phyloP scores from a whole-genome alignment of 2,329 filamentous ascomycete species.

The Ophiocordyceps robertsii region DNA sequence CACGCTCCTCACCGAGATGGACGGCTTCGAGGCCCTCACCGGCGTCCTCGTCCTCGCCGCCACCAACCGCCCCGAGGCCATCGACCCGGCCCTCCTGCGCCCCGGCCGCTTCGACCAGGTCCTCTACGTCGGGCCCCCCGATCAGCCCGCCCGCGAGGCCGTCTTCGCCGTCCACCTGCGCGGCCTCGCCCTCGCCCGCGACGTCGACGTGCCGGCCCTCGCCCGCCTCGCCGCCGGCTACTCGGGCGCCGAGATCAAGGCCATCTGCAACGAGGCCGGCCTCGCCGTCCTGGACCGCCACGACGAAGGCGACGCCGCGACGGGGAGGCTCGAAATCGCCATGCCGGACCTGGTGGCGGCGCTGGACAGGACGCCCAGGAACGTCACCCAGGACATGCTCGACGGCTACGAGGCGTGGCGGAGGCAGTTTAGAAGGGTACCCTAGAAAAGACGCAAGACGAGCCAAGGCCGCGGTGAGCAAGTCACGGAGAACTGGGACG shows the following conservation, averaged over 20 bases:
- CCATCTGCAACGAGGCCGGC: constrained; percentile 33
- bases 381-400: constrained; percentile 47
- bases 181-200: constrained; percentile 42
- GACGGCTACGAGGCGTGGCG: constrained; percentile 45
- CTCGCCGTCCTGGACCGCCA: constrained; percentile 26
- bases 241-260: constrained; percentile 70
- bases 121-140: constrained; percentile 76
- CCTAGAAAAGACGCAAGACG: neutral
- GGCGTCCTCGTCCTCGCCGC: constrained; percentile 81
- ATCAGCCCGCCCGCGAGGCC: constrained; percentile 56
- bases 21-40: constrained; percentile 75
- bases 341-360: constrained; percentile 31
- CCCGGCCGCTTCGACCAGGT: constrained; percentile 76
- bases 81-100: constrained; percentile 76
- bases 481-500: neutral
- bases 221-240: constrained; percentile 58
- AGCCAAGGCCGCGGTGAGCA: no score
- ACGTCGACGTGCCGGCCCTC: constrained; percentile 53
- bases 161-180: constrained; percentile 59
- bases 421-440: constrained; percentile 18
- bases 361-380: constrained; percentile 33
- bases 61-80: constrained; percentile 76
- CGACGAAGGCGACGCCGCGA: constrained; percentile 12
- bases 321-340: constrained; percentile 17
- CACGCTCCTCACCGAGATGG: constrained; percentile 87